Conservation (phyloP, 225 moss, liverwort and hornwort genomes). For the Polytrichum commune region DNA sequence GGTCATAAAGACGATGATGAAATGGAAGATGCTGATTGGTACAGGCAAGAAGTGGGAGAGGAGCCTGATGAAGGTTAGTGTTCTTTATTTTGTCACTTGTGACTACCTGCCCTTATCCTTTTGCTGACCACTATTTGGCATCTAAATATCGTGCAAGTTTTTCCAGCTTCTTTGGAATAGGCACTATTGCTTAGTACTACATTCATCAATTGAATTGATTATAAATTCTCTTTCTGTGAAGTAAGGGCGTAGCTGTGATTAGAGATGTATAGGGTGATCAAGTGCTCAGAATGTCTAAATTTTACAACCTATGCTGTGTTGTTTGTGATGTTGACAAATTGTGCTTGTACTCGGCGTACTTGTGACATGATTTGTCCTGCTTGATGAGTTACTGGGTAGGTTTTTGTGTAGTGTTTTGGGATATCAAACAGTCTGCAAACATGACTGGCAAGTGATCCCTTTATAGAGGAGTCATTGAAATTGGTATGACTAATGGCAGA, state of each 20-base stretch:
- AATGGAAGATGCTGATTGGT: conserved; percentile 77
- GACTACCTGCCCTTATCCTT: neutral
- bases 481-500: neutral
- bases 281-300: too few relatives aligned
- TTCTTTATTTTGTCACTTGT: neutral
- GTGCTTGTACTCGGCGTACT: neutral
- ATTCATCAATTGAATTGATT: too few relatives aligned
- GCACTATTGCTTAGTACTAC: too few relatives aligned
- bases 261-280: too few relatives aligned
- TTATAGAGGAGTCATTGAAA: neutral
- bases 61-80: conserved; percentile 65
- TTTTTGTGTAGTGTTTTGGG: neutral
- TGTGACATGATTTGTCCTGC: neutral
- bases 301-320: neutral
- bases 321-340: neutral
- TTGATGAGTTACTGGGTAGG: neutral
- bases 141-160: too few relatives aligned
- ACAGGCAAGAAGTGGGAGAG: conserved; percentile 62
- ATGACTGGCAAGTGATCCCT: neutral
- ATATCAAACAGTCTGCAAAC: too few relatives aligned
- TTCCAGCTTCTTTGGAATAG: too few relatives aligned
- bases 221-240: too few relatives aligned
- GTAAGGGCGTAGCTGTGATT: too few relatives aligned
- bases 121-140: too few relatives aligned
- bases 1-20: conserved; percentile 33